Conservation (phyloP, 306 rosid species). For the Quillaja saponaria region DNA sequence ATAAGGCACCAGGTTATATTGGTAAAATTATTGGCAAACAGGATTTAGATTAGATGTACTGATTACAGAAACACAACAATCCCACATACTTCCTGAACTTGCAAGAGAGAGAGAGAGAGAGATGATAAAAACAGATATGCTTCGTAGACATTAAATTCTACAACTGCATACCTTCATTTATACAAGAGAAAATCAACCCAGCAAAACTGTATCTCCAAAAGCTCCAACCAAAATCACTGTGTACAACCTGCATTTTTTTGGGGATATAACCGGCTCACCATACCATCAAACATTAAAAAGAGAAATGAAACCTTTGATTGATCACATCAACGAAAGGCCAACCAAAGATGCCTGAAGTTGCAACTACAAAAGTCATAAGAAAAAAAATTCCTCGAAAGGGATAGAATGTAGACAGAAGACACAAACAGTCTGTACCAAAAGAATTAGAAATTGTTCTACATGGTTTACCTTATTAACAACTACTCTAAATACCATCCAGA, state of each 20-base stretch:
- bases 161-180: conserved; percentile 76
- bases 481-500: conserved; percentile 24
- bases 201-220: conserved; percentile 66
- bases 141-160: conserved; percentile 49
- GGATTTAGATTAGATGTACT: conserved; percentile 29
- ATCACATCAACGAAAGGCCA: conserved; percentile 41
- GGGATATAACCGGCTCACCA: conserved; percentile 74
- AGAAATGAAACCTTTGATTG: conserved; percentile 49
- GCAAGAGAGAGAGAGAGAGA: no score
- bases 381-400: conserved; percentile 23
- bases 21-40: conserved; percentile 42
- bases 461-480: conserved; percentile 15
- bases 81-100: conserved; percentile 44
- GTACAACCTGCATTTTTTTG: conserved; percentile 75
- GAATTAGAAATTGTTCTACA: conserved; percentile 16
- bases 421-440: conserved; percentile 14
- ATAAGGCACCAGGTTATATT: conserved; percentile 58
- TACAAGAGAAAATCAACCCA: conserved; percentile 72
- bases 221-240: conserved; percentile 77
- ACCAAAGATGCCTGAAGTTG: conserved; percentile 15
- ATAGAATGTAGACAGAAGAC: conserved; percentile 25
- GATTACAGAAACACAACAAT: conserved; percentile 36
- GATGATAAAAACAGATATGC: conserved; percentile 41
- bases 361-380: conserved; percentile 26
- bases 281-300: conserved; percentile 60